These are phyloP conservation scores for Erysimum pusillum DNA, from an alignment of 441 rosid genomes.

Conservation along the genomic window DNA sequence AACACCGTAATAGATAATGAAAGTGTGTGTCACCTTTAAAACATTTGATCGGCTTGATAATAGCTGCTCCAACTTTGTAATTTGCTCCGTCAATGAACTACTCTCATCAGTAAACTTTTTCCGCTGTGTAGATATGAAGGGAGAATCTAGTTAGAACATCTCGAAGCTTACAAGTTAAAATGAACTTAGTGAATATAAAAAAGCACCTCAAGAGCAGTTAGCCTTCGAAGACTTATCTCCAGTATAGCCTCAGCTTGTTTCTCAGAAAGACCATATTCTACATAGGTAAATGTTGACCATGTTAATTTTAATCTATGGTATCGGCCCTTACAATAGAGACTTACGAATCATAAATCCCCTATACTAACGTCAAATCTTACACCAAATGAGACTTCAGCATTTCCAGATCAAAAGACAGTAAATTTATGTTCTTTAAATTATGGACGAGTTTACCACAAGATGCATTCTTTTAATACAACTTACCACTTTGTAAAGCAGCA, in stretches of 20 bases:
- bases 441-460: constrained; percentile 21
- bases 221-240: constrained; percentile 84
- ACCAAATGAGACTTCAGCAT: constrained; percentile 9
- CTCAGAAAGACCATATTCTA: constrained; percentile 81
- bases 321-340: background rate
- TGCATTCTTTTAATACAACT: constrained; percentile 37
- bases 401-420: constrained; percentile 19
- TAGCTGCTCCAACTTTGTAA: constrained; percentile 76
- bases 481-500: constrained; percentile 71
- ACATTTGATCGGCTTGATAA: constrained; percentile 76
- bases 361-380: background rate
- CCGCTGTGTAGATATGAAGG: constrained; percentile 59
- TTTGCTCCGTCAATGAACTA: constrained; percentile 70
- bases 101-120: constrained; percentile 83
- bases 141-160: constrained; percentile 23
- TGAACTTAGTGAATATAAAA: constrained; percentile 5
- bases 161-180: constrained; percentile 1
- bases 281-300: constrained; percentile 28
- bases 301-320: background rate
- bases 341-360: background rate
- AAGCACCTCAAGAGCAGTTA: constrained; percentile 85
- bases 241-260: constrained; percentile 93
- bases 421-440: constrained; percentile 3
- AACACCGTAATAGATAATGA: constrained; percentile 21
- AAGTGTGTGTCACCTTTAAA: constrained; percentile 66